These are phyloP conservation scores for Lyophyllum semitale DNA, from an alignment of 768 basidiomycete genomes.

Conservation along the genomic window DNA sequence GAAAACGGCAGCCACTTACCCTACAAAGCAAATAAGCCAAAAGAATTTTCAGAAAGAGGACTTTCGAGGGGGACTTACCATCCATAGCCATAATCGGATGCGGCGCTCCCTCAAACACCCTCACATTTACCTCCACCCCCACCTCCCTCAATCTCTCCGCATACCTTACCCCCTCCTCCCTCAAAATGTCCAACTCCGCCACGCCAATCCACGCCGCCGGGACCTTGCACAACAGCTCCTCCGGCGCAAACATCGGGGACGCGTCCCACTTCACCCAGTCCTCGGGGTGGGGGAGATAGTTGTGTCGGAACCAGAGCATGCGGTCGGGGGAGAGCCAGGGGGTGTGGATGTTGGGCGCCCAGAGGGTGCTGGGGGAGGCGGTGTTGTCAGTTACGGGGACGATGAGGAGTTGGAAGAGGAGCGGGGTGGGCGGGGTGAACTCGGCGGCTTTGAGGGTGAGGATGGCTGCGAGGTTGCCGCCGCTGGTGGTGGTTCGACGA, in stretches of 20 bases:
- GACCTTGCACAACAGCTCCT: conserved; percentile 49
- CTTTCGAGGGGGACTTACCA: conserved; percentile 49
- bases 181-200: too few species aligned
- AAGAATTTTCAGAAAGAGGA: too few species aligned
- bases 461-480: conserved; percentile 70
- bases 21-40: too few species aligned
- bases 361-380: conserved; percentile 47
- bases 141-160: conserved; percentile 57
- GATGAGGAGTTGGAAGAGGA: conserved; percentile 64
- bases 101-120: conserved; percentile 64
- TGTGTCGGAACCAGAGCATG: too few species aligned
- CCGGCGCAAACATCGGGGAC: conserved; percentile 69
- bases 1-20: too few species aligned
- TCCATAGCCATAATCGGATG: conserved; percentile 80
- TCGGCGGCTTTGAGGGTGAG: conserved; percentile 63
- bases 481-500: conserved; percentile 38
- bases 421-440: conserved; percentile 44
- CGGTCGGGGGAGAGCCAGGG: conserved; percentile 59
- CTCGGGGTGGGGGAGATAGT: too few species aligned
- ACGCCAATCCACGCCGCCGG: conserved; percentile 54
- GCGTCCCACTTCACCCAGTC: conserved; percentile 72
- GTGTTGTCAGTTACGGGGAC: conserved; percentile 80
- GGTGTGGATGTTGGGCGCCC: conserved; percentile 58
- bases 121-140: conserved; percentile 53
- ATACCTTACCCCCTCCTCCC: conserved; percentile 63